Percentiles rank a stretch among this genome's conserved stretches.
Evolutionary conservation across 2,329 filamentous ascomycete genomes (phyloP).

Genomic region (Penicillium sclerotiorum): DNA sequence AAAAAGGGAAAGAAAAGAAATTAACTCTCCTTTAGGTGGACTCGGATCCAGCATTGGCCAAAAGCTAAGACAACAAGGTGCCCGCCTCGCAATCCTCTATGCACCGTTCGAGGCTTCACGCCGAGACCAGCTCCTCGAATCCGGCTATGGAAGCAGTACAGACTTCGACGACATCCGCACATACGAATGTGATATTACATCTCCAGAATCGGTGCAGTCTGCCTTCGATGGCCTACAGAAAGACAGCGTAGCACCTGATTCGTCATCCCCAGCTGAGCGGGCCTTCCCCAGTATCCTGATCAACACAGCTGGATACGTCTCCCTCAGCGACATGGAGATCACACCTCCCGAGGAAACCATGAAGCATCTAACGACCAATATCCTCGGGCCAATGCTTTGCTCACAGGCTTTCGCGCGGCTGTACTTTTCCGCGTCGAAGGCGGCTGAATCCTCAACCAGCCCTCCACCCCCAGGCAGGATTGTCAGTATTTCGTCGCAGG

Average conservation of each 20-base stretch:
- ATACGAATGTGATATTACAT: constrained; percentile 53
- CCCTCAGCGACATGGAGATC: constrained; percentile 46
- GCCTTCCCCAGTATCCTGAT: constrained; percentile 44
- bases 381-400: constrained; percentile 50
- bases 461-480: constrained; percentile 45
- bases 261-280: constrained; percentile 19
- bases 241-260: constrained; percentile 14
- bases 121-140: constrained; percentile 39
- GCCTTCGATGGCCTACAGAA: constrained; percentile 44
- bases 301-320: constrained; percentile 51
- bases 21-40: constrained; percentile 30
- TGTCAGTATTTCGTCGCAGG: constrained; percentile 51
- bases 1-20: constrained; percentile 14
- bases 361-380: constrained; percentile 49
- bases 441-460: constrained; percentile 16
- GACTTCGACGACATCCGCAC: constrained; percentile 31
- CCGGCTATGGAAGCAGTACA: constrained; percentile 34
- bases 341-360: constrained; percentile 48
- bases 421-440: constrained; percentile 37
- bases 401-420: constrained; percentile 49
- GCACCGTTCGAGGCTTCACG: constrained; percentile 49
- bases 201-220: constrained; percentile 48
- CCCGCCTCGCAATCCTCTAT: constrained; percentile 49
- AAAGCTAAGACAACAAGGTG: constrained; percentile 45
- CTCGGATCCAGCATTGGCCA: constrained; percentile 49